Base-by-base conservation (phyloP, 1,284 basidiomycete genomes). In the Cystobasidiaceae sp. region DNA sequence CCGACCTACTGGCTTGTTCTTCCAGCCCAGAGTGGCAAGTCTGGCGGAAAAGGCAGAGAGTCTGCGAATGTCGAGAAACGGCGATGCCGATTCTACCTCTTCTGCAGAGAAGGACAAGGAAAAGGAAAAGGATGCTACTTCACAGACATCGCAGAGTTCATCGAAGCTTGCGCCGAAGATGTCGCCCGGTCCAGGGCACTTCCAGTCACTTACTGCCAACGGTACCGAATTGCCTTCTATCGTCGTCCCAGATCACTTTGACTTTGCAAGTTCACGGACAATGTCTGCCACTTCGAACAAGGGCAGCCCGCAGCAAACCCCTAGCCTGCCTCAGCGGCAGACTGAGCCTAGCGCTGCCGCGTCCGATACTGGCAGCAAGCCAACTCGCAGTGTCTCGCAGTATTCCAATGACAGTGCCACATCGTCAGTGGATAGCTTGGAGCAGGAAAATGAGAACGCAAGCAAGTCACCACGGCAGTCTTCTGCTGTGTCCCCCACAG, bases 1-100 rank as follows among this genome's bases (percentile, higher is more conserved):
- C 0, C 85, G 92, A 68, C 89, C 92, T 0, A 85, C 90, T 21
- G 93, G 92, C 5, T 93, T 98, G 69, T 91, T 93, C 78, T 98
- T 98, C 78, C 88, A 93, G 71, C 94, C 94, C 30, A 33, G 61
- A 25, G 61, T 52, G 17, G 61, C 61, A 19, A 64, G 61, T 55
- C 61, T 64, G 23, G 39, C 39, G n/a, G 61, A 64, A 37, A 55
- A 56, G 33, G 61, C 61, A 15, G 61, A 64, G 37, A 54, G 49
- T 8, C 23, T 64, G 32, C 63, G 48, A 23, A 58, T 59, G 63
- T 45, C 63, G 15, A 54, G 55, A 27, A 43, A 43, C 19, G 62
- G 54, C 51, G 41, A 33, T 13, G 34, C 34, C 9, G 46, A 58
- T 11, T 45, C 55, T 9, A 43, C 37, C 50, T 17, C 33, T 6